Evolutionary conservation across 2,329 filamentous ascomycete species (phyloP), one percentile per base, ranked within the genome.

Genomic region (Hymenoscyphus infarciens): DNA sequence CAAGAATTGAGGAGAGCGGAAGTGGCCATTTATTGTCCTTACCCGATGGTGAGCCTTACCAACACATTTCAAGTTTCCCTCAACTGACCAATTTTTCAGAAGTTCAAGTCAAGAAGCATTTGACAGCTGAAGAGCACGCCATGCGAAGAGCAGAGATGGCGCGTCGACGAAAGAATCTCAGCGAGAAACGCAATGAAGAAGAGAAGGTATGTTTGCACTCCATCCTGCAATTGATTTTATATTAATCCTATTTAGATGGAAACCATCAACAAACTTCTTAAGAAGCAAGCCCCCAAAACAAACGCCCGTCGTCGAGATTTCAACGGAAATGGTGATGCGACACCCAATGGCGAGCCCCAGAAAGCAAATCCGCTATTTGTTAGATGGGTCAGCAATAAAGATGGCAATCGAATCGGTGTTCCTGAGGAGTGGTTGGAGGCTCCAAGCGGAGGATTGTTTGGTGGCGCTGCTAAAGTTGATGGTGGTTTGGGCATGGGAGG

Each of bases 211-310:
- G 73, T 66, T 59, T 57, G 59, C 31, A 22, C n/a, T 15, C 35
- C 29, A 35, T 45, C 55, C 45, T 52, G 27, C 54, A 39, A 31
- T 38, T 33, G 22, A 8, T 45, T 38, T 6, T 35, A 55, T 42
- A 27, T 64, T 68, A 61, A 71, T 31, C 16, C 2, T 45, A 22
- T 63, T 16, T 59, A 93, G 90, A 91, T 92, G 84, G 91, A 94
- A 80, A 95, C 91, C 0, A 94, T 95, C 82, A 93, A 95, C 80
- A 92, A 93, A 71, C 85, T 95, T 1, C 85, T 95, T 59, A 92
- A 92, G 76, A 92, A 93, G 74, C 91, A 93, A 74, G 89, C 90
- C 0, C 88, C 90, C 27, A 93, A 94, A 75, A 85, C 85, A 62
- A 88, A 83, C 67, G 79, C 81, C 75, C 35, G 80, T 73, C 54